phyloP scores from a whole-genome alignment of 108 stramenopile genomes.

The Fragilaria radians region DNA sequence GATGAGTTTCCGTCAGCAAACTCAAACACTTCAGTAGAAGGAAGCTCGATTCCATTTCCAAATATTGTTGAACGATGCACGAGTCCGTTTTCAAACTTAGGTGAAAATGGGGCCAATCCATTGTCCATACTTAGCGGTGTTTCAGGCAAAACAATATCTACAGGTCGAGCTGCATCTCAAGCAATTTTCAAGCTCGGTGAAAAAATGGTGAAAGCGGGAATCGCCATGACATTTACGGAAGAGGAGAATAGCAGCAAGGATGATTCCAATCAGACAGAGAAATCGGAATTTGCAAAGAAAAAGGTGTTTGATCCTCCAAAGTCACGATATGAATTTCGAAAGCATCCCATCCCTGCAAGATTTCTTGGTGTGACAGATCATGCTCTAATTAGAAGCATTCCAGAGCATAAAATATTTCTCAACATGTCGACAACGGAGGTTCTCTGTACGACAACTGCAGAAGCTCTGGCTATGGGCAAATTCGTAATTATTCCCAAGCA shows the following conservation, averaged over 20 bases:
- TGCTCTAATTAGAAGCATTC: slow-evolving; percentile 57
- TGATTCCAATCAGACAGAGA: too few species aligned
- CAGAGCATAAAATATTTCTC: slow-evolving; percentile 72
- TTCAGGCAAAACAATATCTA: slow-evolving; percentile 31
- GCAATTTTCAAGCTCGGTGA: slow-evolving; percentile 43
- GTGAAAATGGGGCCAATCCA: slow-evolving; percentile 11
- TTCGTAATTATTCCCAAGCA: slow-evolving; percentile 70
- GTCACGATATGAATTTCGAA: slow-evolving; percentile 61
- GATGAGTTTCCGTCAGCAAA: not conserved
- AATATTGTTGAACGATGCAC: not conserved
- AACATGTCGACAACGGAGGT: slow-evolving; percentile 86
- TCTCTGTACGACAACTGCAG: slow-evolving; percentile 83
- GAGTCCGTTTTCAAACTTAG: not conserved
- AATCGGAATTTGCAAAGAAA: not conserved
- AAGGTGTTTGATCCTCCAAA: slow-evolving; percentile 57
- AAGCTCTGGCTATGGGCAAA: slow-evolving; percentile 92
- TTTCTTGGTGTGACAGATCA: slow-evolving; percentile 89
- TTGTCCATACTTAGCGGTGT: slow-evolving; percentile 34
- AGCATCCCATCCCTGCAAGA: slow-evolving; percentile 54
- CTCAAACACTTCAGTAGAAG: not conserved
- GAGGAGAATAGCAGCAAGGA: slow-evolving; percentile 1
- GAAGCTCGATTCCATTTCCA: not conserved
- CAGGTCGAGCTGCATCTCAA: slow-evolving; percentile 26
- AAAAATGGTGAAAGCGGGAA: slow-evolving; percentile 32
- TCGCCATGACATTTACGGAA: slow-evolving; percentile 25